Evolutionary conservation across 768 basidiomycete species (phyloP), one percentile per base, ranked within the genome.

Genomic region (Phylloporus sp.): DNA sequence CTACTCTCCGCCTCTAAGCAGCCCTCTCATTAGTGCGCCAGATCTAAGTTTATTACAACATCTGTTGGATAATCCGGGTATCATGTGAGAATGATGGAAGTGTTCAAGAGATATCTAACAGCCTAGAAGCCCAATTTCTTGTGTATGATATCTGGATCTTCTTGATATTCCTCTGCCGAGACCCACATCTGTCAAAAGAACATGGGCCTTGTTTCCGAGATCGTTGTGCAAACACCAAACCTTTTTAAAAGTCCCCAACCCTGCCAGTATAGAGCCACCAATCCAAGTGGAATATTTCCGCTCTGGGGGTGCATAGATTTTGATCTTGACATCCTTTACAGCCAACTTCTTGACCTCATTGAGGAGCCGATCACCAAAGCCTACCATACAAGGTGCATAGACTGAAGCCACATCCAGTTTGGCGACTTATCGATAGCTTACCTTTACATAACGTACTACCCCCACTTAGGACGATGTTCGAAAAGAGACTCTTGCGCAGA

Each of bases 241-340:
- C 86, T 97, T 97, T 74, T 95, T 97, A 80, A 99, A 99, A 31
- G 97, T 97, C 59, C 84, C 94, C 55, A 99, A 70, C 34, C 95
- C 95, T 45, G 95, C 95, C 47, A 99, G 73, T 66, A 99, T 99
- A 50, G 91, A 95, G 6, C 97, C 97, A 47, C 97, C 95, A 62
- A 94, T 94, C 91, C 91, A 95, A 41, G 91, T 93, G 29, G 91
- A 92, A 72, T 95, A 95, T 71, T 98, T 99, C 59, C 97, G 85
- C 72, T 99, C 97, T n/a, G 97, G 97, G 18, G 97, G 97, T 24
- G 97, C 97, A 61, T 91, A 95, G 62, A 99, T 99, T 76, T 95
- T 97, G 72, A 99, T 93, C 77, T 98, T 99, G 63, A 95, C 82
- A 60, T 98, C 95, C 68, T 94, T 93, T 58, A 97, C 70, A 24